phyloP scores from a whole-genome alignment of 306 rosid species.

The Clitoria ternatea region DNA sequence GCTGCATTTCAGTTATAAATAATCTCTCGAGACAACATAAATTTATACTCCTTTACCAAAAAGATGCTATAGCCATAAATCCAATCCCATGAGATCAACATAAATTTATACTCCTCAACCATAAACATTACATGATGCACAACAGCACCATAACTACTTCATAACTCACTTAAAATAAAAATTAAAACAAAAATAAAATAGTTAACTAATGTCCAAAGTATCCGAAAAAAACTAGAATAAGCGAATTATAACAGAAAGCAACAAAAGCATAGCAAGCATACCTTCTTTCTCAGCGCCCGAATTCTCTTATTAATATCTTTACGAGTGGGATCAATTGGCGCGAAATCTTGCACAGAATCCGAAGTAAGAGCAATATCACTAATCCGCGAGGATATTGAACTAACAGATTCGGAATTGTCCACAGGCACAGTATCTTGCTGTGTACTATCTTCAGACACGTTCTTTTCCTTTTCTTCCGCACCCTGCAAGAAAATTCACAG shows the following conservation, averaged over 20 bases:
- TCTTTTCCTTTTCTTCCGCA: slow-evolving; percentile 62
- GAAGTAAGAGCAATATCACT: slow-evolving; percentile 53
- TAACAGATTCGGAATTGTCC: no score
- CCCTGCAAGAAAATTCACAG: slow-evolving; percentile 47
- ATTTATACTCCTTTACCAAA: no score
- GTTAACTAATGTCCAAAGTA: no score
- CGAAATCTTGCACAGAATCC: slow-evolving; percentile 41
- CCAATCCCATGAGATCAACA: no score
- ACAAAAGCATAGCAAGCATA: background rate
- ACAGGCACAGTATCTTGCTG: no score
- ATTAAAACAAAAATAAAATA: no score
- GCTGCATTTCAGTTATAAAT: background rate
- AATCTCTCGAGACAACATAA: background rate
- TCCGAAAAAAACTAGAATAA: no score
- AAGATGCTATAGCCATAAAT: background rate
- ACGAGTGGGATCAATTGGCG: slow-evolving; percentile 23
- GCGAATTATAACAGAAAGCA: no score
- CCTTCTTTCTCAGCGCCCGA: slow-evolving; percentile 83
- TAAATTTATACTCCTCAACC: background rate
- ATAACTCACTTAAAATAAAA: no score
- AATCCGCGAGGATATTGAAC: slow-evolving; percentile 51
- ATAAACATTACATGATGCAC: background rate
- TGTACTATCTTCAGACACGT: slow-evolving; percentile 29
- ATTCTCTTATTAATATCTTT: slow-evolving; percentile 65
- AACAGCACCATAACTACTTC: background rate